Base-by-base conservation (phyloP, 371 early-diverging fungal genomes). In the Nematocida minor region DNA sequence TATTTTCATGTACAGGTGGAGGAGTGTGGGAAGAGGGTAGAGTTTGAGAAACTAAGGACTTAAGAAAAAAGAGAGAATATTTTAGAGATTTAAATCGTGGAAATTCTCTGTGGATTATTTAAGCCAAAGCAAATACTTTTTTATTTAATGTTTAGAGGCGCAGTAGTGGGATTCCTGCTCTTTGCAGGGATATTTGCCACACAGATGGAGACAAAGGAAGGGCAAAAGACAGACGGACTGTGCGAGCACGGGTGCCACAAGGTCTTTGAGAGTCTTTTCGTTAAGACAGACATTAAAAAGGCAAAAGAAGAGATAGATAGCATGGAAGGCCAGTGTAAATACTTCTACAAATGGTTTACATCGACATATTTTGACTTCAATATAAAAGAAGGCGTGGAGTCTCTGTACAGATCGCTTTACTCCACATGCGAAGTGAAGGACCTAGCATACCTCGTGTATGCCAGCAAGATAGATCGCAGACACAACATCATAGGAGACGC, bases 301-400 rank as follows among this genome's bases (percentile, higher is more conserved):
- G 63, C 77, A 25, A 44, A 41, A 53, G 32, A 27, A 1, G 14
- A 31, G 4, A 44, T 64, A 20, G 66, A 62, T 14, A 36, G 6
- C 4, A 38, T 38, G 0, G 20, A 74, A 22, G 38, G 31, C 20
- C 63, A 47, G 11, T 74, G 77, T 42, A 55, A 49, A 46, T 31
- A 74, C 66, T 64, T 74, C 31, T 74, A 74, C 51, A 38, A 9
- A 6, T 74, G 60, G 71, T 74, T 74, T 64, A 57, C 66, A 9
- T 14, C 7, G 22, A 62, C 27, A 11, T 74, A 74, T 38, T 20
- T 70, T 16, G 41, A 54, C 34, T 29, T 74, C 9, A 42, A 74
- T 48, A 41, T 27, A n/a, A 60, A 64, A 46, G 46, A 29, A 20
- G 32, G 41, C 0, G 41, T 64, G 6, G 60, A 74, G 66, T 62